phyloP scores from a whole-genome alignment of 768 basidiomycete genomes.

The Leccinum longicurvipes region DNA sequence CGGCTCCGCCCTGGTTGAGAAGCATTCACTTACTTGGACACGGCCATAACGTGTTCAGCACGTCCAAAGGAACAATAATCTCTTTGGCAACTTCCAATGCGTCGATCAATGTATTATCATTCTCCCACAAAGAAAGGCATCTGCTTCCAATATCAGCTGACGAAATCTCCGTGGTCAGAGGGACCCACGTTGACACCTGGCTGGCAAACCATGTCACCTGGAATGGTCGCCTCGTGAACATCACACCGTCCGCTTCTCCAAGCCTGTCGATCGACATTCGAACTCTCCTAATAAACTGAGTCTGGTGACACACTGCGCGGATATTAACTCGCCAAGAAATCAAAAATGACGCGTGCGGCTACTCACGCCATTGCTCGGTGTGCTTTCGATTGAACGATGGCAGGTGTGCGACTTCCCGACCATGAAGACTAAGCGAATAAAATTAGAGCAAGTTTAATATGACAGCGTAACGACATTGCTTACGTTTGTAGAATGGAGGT shows the following conservation, averaged over 20 bases:
- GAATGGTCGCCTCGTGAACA: conserved; percentile 66
- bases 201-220: conserved; percentile 70
- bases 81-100: conserved; percentile 67
- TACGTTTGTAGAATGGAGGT: conserved; percentile 64
- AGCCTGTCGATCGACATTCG: conserved; percentile 52
- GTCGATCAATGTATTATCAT: conserved; percentile 52
- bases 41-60: conserved; percentile 70
- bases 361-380: conserved; percentile 78
- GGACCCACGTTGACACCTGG: conserved; percentile 57
- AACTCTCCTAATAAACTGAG: conserved; percentile 59
- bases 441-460: conserved; percentile 4
- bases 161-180: not conserved
- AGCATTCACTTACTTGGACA: conserved; percentile 39
- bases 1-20: conserved; percentile 6
- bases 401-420: conserved; percentile 41
- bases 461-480: conserved; percentile 23
- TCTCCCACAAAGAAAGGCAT: conserved; percentile 63
- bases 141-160: conserved; percentile 31
- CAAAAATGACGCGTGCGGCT: not conserved
- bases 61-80: conserved; percentile 60
- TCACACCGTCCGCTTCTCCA: conserved; percentile 47
- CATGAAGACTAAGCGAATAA: conserved; percentile 45
- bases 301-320: conserved; percentile 61
- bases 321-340: conserved; percentile 2
- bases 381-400: conserved; percentile 68